Base-by-base conservation (phyloP, 2,329 filamentous ascomycete genomes). In the Fusarium buxicola region DNA sequence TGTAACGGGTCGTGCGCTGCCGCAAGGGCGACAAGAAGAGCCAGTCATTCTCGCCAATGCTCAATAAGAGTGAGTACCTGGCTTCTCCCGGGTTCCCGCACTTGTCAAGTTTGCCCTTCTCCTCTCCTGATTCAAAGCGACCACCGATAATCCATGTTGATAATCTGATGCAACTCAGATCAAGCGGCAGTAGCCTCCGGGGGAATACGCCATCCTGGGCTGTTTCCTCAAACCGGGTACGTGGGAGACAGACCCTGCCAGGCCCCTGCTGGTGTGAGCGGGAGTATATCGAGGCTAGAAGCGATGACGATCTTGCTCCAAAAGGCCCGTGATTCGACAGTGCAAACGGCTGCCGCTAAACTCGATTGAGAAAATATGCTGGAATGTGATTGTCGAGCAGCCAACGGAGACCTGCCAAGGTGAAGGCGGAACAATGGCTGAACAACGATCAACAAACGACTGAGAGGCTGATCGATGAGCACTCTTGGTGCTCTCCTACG, bases 1-100 rank as follows among this genome's bases (percentile, higher is more conserved):
- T 70, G 68, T 59, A 56, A 69, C 63, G 13, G 30, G 44, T 18
- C n/a, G 50, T 60, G 46, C 44, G 21, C 36, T 35, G 36, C 30
- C 30, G 30, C 16, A 50, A 50, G 38, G 43, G 41, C 38, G 35
- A 44, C 38, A 46, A 55, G 30, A 30, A 38, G 25, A 15, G 35
- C 28, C 35, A 48, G 39, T 38, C 13, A 35, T 18, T 11, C n/a
- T 49, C 18, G 7, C 16, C 32, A 35, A 24, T 38, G 45, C 28
- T 32, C 43, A 24, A 31, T 51, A 49, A 56, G 40, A 52, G 32
- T 21, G 28, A 43, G 38, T 43, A 38, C 31, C 16, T 32, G 10
- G 18, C 38, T 11, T 16, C 21, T 39, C 21, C 21, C 32, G 16
- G 21, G 30, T 30, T 49, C 10, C 28, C 35, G 56, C 13, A 32